Evolutionary conservation across 1,139 yeast species (phyloP), one percentile per base, ranked within the genome.

Genomic region (Suhomyces atakaporum): DNA sequence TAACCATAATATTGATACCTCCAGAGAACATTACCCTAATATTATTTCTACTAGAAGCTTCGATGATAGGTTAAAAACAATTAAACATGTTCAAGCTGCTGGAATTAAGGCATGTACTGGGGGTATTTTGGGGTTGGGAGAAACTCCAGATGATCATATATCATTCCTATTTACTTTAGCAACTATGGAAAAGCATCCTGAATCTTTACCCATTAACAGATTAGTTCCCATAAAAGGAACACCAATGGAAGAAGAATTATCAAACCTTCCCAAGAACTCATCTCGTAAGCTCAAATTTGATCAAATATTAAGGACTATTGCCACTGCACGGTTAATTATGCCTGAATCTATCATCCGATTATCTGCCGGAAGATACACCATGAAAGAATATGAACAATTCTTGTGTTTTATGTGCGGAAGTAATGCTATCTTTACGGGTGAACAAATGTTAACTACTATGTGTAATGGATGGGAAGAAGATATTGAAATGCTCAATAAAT

Each of bases 391-490:
- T 42, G 90, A 84, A 49, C 94, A 84, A 53, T 76, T 82, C 39
- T 58, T 84, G 52, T 82, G 90, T 47, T 84, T 84, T 56, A 72
- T 82, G 79, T 79, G 84, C 29, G 94, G 94, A 9, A 81, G 84
- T 42, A 84, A 84, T 60, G 90, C 92, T 11, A 81, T 84, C 33
- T 84, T 84, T 57, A 84, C 92, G 0, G 94, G 94, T 15, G 84
- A 84, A 58, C 79, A 75, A 49, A 84, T 84, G 92, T 63, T 84
- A 43, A 84, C 94, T 3, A 84, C 94, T 3, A 79, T 81, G 81
- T 84, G 94, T 56, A 81, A 79, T 45, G 90, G 89, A 3, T 84
- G 92, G 92, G 88, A 84, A 33, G 92, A 84, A 54, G 94, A 84
- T 55, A 81, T 73, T 45, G 71, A 61, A 7, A 78, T 84, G 87